Conservation (phyloP, 495 filamentous ascomycete genomes). For the Aspergillus panamensis region DNA sequence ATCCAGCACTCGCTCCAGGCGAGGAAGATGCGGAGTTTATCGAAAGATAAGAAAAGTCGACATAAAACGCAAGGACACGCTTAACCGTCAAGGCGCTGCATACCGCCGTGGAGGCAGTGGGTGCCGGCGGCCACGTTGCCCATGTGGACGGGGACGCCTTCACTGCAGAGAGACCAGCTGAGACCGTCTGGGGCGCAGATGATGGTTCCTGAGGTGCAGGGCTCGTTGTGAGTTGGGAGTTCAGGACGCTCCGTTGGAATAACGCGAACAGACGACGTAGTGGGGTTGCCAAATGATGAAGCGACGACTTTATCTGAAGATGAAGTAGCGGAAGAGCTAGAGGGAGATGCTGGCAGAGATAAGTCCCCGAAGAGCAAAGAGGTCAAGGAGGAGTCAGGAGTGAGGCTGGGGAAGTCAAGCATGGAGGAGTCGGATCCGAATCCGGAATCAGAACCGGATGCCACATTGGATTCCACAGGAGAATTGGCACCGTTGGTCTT, state of each 20-base stretch:
- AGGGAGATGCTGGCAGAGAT: not conserved
- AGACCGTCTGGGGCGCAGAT: conserved; percentile 39
- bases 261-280: conserved; percentile 8
- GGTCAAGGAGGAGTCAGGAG: not conserved
- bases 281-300: not conserved
- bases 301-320: not conserved
- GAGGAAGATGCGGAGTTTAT: not conserved
- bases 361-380: not conserved
- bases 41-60: not conserved
- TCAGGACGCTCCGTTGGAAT: conserved; percentile 17
- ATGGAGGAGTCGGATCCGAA: not conserved
- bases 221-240: not conserved
- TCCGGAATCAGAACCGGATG: too few species aligned
- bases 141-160: conserved; percentile 36
- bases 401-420: not conserved
- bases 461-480: not conserved
- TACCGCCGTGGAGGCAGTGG: conserved; percentile 33
- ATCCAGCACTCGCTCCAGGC: conserved; percentile 5
- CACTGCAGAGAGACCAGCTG: conserved; percentile 36
- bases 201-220: conserved; percentile 31
- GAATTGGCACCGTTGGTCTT: conserved; percentile 10
- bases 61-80: not conserved
- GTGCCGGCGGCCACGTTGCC: conserved; percentile 42
- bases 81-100: conserved; percentile 13
- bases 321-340: not conserved